Percentiles rank a stretch among this genome's conserved stretches.
phyloP scores from a whole-genome alignment of 768 basidiomycete genomes.

The Kwoniella mangroviensis region DNA sequence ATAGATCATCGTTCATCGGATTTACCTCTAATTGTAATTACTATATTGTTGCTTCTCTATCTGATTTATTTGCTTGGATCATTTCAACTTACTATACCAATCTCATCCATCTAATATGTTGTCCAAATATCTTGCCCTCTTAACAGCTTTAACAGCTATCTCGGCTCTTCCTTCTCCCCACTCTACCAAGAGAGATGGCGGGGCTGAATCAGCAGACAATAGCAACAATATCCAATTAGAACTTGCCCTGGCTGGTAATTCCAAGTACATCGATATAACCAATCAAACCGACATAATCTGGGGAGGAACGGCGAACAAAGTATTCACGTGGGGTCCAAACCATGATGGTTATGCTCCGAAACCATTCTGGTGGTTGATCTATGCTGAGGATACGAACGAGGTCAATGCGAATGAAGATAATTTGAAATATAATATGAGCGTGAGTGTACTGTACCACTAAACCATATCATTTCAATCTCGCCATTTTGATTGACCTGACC shows the following conservation, averaged over 20 bases:
- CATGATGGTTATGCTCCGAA: background rate
- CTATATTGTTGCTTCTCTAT: no score
- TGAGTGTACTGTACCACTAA: background rate
- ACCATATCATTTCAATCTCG: no score
- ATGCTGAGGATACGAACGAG: background rate
- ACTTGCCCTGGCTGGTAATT: background rate
- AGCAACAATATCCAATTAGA: background rate
- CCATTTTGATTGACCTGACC: no score
- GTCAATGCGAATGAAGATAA: background rate
- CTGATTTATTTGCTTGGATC: no score
- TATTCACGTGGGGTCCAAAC: background rate
- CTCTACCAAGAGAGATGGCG: background rate
- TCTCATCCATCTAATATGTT: background rate
- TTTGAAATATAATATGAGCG: background rate
- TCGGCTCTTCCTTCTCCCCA: background rate
- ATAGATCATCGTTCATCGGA: no score
- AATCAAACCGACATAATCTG: background rate
- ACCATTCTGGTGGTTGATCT: background rate
- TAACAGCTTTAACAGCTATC: background rate
- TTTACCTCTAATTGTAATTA: no score
- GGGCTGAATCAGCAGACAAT: background rate
- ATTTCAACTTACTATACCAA: no score
- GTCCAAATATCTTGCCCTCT: background rate
- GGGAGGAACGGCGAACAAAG: background rate
- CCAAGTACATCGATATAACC: background rate